Percentiles rank a stretch among this genome's conserved stretches.
Conservation (phyloP, 768 basidiomycete genomes). For the Lactarius psammicola region DNA sequence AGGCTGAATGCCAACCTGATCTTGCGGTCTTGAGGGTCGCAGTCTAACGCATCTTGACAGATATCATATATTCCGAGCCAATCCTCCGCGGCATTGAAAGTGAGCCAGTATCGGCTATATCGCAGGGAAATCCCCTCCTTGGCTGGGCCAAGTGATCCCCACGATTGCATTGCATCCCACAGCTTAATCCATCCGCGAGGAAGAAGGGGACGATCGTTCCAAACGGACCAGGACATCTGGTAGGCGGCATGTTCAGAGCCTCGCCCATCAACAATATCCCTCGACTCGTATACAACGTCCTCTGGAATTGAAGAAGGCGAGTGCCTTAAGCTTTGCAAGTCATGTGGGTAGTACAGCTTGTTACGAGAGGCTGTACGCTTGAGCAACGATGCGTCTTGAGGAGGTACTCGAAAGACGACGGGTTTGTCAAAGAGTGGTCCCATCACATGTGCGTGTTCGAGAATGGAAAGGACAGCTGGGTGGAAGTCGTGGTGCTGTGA, state of each 20-base stretch:
- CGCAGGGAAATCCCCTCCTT: not conserved
- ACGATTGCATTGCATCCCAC: not conserved
- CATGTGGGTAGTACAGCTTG: slow-evolving; percentile 5
- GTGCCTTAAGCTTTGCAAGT: not conserved
- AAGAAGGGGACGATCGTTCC: not conserved
- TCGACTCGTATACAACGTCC: slow-evolving; percentile 2
- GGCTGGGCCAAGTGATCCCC: slow-evolving; percentile 11
- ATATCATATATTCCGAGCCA: slow-evolving; percentile 1
- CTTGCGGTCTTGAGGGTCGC: not conserved
- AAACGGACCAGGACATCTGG: slow-evolving; percentile 5
- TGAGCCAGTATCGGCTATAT: slow-evolving; percentile 17
- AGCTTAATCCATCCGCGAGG: not conserved
- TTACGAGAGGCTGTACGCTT: slow-evolving; percentile 10
- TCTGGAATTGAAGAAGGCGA: not conserved
- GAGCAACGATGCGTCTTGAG: not conserved
- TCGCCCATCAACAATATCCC: not conserved
- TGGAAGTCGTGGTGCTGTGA: slow-evolving; percentile 17
- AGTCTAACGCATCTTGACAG: not conserved
- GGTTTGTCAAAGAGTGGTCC: slow-evolving; percentile 4
- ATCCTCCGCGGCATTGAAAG: slow-evolving; percentile 7
- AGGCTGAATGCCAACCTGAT: slow-evolving; percentile 8
- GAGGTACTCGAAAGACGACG: not conserved
- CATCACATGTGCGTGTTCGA: slow-evolving; percentile 6
- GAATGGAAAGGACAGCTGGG: not conserved
- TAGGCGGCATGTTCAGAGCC: not conserved